Base-by-base conservation (phyloP, 2,329 filamentous ascomycete genomes). In the Penicillium psychrosexuale region DNA sequence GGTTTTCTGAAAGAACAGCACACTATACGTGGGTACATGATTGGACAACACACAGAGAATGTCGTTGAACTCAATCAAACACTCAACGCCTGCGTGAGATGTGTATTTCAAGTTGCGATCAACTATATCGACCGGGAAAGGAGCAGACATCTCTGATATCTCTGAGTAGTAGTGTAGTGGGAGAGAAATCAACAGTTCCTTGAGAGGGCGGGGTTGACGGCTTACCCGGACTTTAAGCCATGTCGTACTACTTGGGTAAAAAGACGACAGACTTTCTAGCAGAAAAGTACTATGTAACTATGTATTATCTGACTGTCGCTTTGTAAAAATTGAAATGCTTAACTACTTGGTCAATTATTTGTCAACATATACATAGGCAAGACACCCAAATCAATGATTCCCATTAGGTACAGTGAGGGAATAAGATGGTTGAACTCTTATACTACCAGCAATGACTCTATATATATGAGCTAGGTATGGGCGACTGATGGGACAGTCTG, bases 31-130 rank as follows among this genome's bases (percentile, higher is more conserved):
- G 42, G n/a, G 24, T 8, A 36, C 44, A 13, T 44, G 38, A 27
- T 40, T 45, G 19, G 59, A 61, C 22, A 69, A 27, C 24, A 69
- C 57, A 33, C 64, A 67, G 28, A 71, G 42, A 48, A 71, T 66
- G 48, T 68, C 56, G 9, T 56, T 53, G 31, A 62, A 46, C 12
- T 62, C 39, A 38, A 71, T 49, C 9, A 24, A 51, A 8, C 54
- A 42, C 46, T 65, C 51, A 13, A 37, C 37, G 19, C 56, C 60
- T 11, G 55, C 28, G 2, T 56, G 38, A 19, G 50, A 55, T 8
- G 51, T 50, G 56, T 63, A 70, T 47, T 58, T 60, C 22, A 71
- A 30, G n/a, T 34, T 33, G 12, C 55, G 42, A 3, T 44, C 59
- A 15, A 47, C 40, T 13, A 60, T 43, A 13, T 57, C 45, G 15